Evolutionary conservation across 208 protist genomes (phyloP), one percentile per base, ranked within the genome.

Genomic region (Leishmania amazonensis): DNA sequence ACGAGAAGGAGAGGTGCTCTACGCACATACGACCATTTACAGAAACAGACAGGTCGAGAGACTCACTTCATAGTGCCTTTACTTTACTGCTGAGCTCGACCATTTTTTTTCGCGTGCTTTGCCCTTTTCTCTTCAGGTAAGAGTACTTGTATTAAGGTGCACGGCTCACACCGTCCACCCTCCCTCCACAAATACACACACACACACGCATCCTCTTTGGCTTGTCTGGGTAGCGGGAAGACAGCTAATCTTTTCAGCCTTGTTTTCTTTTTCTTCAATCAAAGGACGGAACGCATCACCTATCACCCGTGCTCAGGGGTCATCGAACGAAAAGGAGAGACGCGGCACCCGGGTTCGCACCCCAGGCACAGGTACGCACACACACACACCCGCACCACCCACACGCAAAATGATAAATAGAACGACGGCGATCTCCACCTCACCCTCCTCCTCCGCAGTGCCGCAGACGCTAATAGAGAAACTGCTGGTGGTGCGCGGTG

Each of bases 391-490:
- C 19, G n/a, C n/a, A 70, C 35, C 42, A 45, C 11, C 15, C 35
- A 15, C 24, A 42, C 31, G 24, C 57, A n/a, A 62, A 62, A n/a
- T 3, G 21, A 21, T 21, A 21, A n/a, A 6, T 60, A 54, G 45
- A 38, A 57, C 24, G 28, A 84, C 74, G 28, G 82, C 70, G 38
- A 74, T n/a, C 71, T 24, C 60, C 35, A 71, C 67, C 11, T 47
- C 42, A 5, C n/a, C 71, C n/a, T 54, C 74, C 60, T 83, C 81
- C 35, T 71, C 40, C 13, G 3, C 64, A 19, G 62, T 87, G 15
- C 85, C 81, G 54, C 87, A 95, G 71, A 45, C 65, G 40, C 87
- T 97, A 47, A 95, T 97, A 51, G 87, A 92, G 65, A 94, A 92
- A 78, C 79, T 98, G 57, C 79, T 97, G 6, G 73, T 78, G 28